Conservation (phyloP, 805 yeast genomes). For the Clavispora santaluciae region DNA sequence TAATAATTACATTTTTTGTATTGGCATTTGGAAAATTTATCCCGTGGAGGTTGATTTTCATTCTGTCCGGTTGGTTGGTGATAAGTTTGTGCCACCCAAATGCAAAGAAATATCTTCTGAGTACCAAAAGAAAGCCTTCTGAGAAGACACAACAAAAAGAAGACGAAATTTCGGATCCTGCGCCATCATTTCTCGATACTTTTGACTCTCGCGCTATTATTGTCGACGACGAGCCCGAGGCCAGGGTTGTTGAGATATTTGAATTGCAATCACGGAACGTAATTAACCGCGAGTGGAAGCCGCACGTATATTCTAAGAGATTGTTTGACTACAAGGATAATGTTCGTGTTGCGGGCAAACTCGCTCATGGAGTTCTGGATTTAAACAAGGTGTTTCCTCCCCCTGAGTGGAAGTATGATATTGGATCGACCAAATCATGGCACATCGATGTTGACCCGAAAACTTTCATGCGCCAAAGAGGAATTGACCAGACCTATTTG, state of each 20-base stretch:
- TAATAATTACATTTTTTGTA: slow-evolving; percentile 31
- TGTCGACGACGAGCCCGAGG: slow-evolving; percentile 65
- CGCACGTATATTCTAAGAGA: slow-evolving; percentile 50
- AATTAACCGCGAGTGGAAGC: slow-evolving; percentile 57
- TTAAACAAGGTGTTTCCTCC: slow-evolving; percentile 64
- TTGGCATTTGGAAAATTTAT: slow-evolving; percentile 45
- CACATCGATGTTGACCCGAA: slow-evolving; percentile 49
- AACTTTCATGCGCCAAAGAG: slow-evolving; percentile 49
- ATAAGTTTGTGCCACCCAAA: slow-evolving; percentile 59
- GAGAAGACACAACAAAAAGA: no score
- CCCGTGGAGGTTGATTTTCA: slow-evolving; percentile 62
- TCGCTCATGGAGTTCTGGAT: slow-evolving; percentile 60
- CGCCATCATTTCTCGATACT: slow-evolving; percentile 5
- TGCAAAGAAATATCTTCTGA: slow-evolving; percentile 26
- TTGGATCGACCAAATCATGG: slow-evolving; percentile 55
- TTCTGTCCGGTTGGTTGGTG: slow-evolving; percentile 52
- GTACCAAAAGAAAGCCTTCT: no score
- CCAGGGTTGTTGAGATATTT: slow-evolving; percentile 64
- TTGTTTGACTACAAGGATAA: slow-evolving; percentile 51
- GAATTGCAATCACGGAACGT: slow-evolving; percentile 68
- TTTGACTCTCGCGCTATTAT: slow-evolving; percentile 49
- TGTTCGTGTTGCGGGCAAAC: slow-evolving; percentile 35
- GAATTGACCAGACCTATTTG: slow-evolving; percentile 19
- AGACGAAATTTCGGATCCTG: no score
- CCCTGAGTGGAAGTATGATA: slow-evolving; percentile 64